Conservation (phyloP, 768 basidiomycete species). For the Royoungia palumana region DNA sequence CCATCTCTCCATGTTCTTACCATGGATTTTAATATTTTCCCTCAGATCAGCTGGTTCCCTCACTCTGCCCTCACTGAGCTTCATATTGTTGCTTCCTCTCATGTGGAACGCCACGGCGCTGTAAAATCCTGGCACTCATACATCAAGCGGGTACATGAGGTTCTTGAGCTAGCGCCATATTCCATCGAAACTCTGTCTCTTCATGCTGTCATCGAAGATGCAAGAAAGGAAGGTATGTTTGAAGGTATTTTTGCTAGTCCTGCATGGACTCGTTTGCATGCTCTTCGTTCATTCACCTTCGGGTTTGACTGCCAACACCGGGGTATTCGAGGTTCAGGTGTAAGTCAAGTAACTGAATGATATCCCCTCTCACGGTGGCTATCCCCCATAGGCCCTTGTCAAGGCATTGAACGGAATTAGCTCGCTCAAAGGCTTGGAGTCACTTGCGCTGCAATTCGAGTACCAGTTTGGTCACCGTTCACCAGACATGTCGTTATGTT, state of each 20-base stretch:
- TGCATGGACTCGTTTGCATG: background rate
- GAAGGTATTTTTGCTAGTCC: no score
- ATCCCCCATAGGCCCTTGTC: slow-evolving; percentile 1
- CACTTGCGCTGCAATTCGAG: background rate
- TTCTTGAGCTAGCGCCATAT: no score
- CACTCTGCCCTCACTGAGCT: no score
- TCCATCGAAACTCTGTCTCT: no score
- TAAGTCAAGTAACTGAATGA: background rate
- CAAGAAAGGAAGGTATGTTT: background rate
- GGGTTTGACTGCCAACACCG: fast-evolving
- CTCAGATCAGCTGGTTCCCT: no score
- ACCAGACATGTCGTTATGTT: background rate
- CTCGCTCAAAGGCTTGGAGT: background rate
- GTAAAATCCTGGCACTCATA: no score
- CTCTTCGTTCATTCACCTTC: slow-evolving; percentile 10
- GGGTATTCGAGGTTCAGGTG: background rate
- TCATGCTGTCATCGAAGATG: no score
- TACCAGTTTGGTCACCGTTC: fast-evolving
- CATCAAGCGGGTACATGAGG: no score
- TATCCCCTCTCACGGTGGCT: background rate
- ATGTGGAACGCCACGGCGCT: no score
- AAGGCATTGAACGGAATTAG: background rate
- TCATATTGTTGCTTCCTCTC: no score
- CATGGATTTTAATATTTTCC: no score
- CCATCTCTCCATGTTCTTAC: no score